Evolutionary conservation across 148 eudicot species (phyloP).

Genomic region (Persicaria tinctoria): DNA sequence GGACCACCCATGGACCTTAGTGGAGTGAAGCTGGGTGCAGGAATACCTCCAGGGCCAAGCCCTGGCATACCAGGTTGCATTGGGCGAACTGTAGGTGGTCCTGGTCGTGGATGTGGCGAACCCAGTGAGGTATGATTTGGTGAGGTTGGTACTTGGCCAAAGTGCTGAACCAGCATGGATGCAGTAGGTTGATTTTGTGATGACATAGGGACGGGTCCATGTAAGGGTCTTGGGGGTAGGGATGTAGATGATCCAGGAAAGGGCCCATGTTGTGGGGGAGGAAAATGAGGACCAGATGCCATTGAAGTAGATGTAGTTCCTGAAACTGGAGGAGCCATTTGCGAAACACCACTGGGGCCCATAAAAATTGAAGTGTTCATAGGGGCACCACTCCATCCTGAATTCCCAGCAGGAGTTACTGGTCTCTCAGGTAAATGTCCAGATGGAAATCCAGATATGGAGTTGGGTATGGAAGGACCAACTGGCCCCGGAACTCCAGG

Average conservation of each 20-base stretch:
- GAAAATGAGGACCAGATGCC: constrained; percentile 19
- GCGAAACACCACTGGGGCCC: constrained; percentile 10
- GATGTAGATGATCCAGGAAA: constrained; percentile 20
- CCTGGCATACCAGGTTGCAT: constrained; percentile 29
- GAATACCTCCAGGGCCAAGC: constrained; percentile 17
- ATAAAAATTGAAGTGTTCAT: not conserved
- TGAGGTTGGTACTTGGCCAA: constrained; percentile 18
- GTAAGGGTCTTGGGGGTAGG: constrained; percentile 17
- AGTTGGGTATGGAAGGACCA: constrained; percentile 18
- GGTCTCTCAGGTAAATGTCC: constrained; percentile 23
- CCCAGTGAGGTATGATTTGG: constrained; percentile 27
- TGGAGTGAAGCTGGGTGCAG: constrained; percentile 45
- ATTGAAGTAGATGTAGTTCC: constrained; percentile 14
- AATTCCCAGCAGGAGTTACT: constrained; percentile 20
- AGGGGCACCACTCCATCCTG: constrained; percentile 32
- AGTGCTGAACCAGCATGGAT: constrained; percentile 26
- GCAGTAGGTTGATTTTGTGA: constrained; percentile 31
- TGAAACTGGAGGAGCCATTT: constrained; percentile 8
- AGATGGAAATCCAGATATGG: constrained; percentile 14
- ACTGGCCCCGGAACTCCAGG: not conserved
- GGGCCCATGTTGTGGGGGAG: constrained; percentile 28
- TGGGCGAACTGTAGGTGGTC: constrained; percentile 25
- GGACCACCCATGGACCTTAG: constrained; percentile 25
- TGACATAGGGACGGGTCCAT: constrained; percentile 20
- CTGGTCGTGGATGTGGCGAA: constrained; percentile 25